These are phyloP conservation scores for Candida smagusa DNA, from an alignment of 1,139 yeast species.

Conservation along the genomic window DNA sequence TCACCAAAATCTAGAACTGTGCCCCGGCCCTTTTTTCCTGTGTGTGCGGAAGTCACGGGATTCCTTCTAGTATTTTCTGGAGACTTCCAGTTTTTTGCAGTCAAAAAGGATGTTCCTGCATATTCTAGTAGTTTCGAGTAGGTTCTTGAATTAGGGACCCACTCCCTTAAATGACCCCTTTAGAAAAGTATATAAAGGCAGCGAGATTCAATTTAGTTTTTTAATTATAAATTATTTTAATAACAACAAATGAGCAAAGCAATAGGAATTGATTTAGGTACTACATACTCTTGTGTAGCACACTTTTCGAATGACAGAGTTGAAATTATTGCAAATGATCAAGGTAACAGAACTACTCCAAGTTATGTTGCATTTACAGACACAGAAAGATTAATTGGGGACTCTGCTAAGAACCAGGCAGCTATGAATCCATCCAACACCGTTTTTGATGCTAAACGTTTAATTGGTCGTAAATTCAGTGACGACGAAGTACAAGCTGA, in stretches of 20 bases:
- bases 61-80: not conserved
- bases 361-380: slow-evolving; percentile 29
- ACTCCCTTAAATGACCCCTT: slow-evolving; percentile 4
- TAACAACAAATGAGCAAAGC: slow-evolving; percentile 15
- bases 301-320: slow-evolving; percentile 17
- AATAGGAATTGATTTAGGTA: slow-evolving; percentile 28
- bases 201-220: not conserved
- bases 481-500: slow-evolving; percentile 45
- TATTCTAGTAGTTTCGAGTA: slow-evolving; percentile 3
- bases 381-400: slow-evolving; percentile 28
- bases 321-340: slow-evolving; percentile 45
- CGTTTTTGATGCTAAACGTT: slow-evolving; percentile 28
- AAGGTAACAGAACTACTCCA: slow-evolving; percentile 45
- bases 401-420: slow-evolving; percentile 31
- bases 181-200: slow-evolving; percentile 2
- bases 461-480: slow-evolving; percentile 45
- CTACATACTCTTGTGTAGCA: slow-evolving; percentile 29
- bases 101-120: not conserved
- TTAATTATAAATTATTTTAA: not conserved
- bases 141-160: too few species aligned
- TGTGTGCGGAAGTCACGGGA: too few species aligned
- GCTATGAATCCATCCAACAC: slow-evolving; percentile 31
- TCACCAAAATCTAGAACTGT: too few species aligned
- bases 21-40: too few species aligned
- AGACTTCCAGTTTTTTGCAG: not conserved